Base-by-base conservation (phyloP, 345 rosid species). In the Syzygium jambos region DNA sequence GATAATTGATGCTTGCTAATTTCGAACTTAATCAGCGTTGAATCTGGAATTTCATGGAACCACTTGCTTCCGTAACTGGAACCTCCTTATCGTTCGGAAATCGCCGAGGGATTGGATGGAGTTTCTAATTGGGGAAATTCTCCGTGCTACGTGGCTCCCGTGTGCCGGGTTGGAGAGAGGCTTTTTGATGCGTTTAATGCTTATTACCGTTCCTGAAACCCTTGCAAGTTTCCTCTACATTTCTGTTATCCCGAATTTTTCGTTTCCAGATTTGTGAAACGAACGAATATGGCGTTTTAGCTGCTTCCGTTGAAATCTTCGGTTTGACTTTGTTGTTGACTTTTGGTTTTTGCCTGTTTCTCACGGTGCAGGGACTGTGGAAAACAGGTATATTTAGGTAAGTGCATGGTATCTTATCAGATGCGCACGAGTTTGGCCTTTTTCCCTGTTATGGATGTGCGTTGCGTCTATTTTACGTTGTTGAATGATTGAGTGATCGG, bases 341-440 rank as follows among this genome's bases (percentile, higher is more conserved):
- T 30, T 11, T 56, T 59, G 29, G 85, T 30, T 52, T 27, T 15
- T 86, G 30, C 55, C 53, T 55, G 43, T 52, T 84, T 43, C 52
- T 88, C 57, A 86, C 34, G 84, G 41, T 88, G 90, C 94, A 97
- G 99, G 99, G 99, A 97, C 89, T 95, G 98, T 88, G 98, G 99
- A 84, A 97, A 96, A 91, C 99, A 97, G 92, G 98, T 97, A 6
- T 97, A 97, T 93, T 88, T 96, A 88, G 99, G 99, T 97, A 93
- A 86, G 98, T 82, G 88, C 80, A 21, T 73, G 82, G 57, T 86
- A 38, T 38, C 0, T 38, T 73, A 73, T 38, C 82, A 38, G 49
- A 73, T 73, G 22, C 38, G 15, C 38, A 34, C 86, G 84, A 13
- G 51, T 82, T 86, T 86, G 65, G 78, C 68, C 25, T 10, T 84